phyloP scores from a whole-genome alignment of 257 asterid species.

The Solanum tacnaense region DNA sequence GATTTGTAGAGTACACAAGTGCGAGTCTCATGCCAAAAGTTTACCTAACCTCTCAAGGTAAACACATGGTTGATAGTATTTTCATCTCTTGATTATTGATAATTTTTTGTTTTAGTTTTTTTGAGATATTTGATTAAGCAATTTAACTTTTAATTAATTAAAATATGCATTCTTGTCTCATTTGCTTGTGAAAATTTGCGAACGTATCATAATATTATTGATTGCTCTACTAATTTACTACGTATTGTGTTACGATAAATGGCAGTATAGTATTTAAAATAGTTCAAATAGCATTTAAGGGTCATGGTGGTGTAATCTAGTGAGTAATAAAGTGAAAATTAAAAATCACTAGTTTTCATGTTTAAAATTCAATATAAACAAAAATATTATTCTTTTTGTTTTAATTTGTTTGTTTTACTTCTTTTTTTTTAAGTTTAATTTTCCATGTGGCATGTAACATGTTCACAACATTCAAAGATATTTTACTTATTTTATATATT shows the following conservation, averaged over 20 bases:
- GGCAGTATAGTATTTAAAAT: no score
- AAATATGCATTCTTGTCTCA: background rate
- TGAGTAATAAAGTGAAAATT: background rate
- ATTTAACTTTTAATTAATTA: no score
- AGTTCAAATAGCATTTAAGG: background rate
- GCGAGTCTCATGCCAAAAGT: background rate
- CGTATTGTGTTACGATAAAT: no score
- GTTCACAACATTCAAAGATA: no score
- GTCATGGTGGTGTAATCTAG: fast-evolving
- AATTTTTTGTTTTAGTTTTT: background rate
- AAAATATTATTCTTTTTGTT: no score
- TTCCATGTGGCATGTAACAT: background rate
- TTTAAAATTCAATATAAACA: no score
- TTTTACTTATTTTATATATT: no score
- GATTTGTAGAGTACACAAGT: background rate
- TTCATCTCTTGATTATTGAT: background rate
- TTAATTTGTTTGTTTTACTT: no score
- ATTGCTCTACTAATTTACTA: background rate
- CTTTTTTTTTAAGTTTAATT: no score
- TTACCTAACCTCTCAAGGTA: background rate
- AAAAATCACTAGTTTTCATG: no score
- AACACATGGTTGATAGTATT: background rate
- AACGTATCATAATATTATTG: background rate
- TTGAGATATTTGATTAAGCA: background rate
- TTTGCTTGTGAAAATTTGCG: background rate